Evolutionary conservation across 2,329 filamentous ascomycete genomes (phyloP), one percentile per base, ranked within the genome.

Genomic region (Epichloe festucae): DNA sequence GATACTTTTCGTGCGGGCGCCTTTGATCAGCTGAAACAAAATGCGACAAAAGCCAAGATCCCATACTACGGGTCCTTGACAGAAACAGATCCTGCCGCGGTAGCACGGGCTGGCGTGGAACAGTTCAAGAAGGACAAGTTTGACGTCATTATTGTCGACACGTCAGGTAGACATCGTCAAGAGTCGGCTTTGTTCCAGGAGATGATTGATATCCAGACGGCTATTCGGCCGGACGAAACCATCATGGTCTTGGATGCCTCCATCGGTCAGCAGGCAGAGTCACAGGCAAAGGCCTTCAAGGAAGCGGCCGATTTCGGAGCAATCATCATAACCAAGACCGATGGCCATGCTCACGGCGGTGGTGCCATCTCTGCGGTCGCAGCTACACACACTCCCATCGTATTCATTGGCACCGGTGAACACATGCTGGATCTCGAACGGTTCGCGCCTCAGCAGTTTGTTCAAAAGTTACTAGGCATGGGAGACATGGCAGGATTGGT

Each of bases 61-160:
- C 93, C 93, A 10, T 98, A 98, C 77, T 98, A 94, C 67, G 93
- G 93, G 62, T 95, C 88, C 52, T 75, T 98, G 57, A 98, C 91
- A 3, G 89, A 98, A 72, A 96, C 90, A 7, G 93, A 98, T 64
- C 93, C 93, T 0, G 89, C 91, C 0, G 84, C 89, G 5, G 93
- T 98, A 17, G 91, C 93, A 0, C 80, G 82, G n/a, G 90, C 96
- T 59, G 93, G 93, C 71, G 93, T 98, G 35, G 89, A 95, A 46
- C 94, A 97, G 70, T 98, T 98, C 76, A 96, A 95, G 74, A 97
- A 96, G 75, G 93, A 98, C 73, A 81, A 84, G 46, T 98, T 98
- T 65, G 93, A 98, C 69, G 84, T 98, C 59, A 98, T 98, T 62
- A 97, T 98, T 56, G 93, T 98, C 51, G 93, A 98, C 72, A 98